Conservation (phyloP, 345 rosid species). For the Sapria himalayana region DNA sequence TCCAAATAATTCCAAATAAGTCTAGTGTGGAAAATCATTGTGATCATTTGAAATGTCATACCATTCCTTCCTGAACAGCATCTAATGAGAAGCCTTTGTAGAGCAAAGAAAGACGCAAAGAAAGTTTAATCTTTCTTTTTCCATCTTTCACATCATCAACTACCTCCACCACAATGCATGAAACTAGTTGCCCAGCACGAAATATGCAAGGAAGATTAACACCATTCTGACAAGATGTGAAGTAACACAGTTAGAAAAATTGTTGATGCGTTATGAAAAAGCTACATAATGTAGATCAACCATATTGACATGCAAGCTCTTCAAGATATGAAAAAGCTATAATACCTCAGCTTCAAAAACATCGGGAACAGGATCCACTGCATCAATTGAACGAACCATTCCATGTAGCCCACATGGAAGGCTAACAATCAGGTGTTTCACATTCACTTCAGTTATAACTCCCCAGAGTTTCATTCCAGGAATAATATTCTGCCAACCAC, state of each 20-base stretch:
- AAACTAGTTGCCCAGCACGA: constrained; percentile 62
- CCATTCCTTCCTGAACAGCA: constrained; percentile 79
- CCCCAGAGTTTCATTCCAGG: constrained; percentile 97
- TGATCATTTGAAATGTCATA: constrained; percentile 16
- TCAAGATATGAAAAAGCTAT: constrained; percentile 6
- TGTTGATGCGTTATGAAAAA: too few species aligned
- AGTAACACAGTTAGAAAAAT: too few species aligned
- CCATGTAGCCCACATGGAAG: constrained; percentile 93
- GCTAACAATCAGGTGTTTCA: constrained; percentile 69
- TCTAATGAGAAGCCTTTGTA: constrained; percentile 58
- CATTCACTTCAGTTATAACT: constrained; percentile 76
- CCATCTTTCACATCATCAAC: constrained; percentile 75
- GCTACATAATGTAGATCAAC: background rate
- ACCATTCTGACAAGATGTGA: too few species aligned
- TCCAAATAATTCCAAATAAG: too few species aligned
- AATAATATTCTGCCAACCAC: constrained; percentile 46
- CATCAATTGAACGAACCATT: constrained; percentile 61
- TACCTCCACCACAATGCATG: constrained; percentile 58
- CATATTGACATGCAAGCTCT: background rate
- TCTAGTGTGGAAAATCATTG: too few species aligned
- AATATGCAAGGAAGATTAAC: constrained; percentile 32
- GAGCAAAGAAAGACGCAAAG: constrained; percentile 60
- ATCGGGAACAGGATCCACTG: constrained; percentile 41
- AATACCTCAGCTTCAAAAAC: constrained; percentile 38
- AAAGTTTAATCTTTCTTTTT: constrained; percentile 72